These are phyloP conservation scores for Phoma herbarum DNA, from an alignment of 2,329 filamentous ascomycete genomes.

Conservation along the genomic window DNA sequence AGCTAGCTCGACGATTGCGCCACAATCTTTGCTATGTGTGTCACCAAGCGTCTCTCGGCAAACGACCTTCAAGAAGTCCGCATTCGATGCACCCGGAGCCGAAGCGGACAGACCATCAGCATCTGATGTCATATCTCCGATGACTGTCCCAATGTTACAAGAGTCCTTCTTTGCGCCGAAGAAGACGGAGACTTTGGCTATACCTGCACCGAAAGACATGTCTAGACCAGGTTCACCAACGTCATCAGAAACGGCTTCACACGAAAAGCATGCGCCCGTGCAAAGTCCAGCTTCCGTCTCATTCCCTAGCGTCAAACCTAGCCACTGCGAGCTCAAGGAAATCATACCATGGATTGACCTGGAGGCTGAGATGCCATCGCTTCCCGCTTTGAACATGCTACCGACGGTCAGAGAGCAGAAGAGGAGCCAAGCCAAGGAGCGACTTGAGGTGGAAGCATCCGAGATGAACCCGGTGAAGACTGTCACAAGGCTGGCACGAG, in stretches of 20 bases:
- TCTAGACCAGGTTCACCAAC: background rate
- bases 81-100: conserved; percentile 17
- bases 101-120: background rate
- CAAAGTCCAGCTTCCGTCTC: background rate
- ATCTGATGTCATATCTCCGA: conserved; percentile 22
- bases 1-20: background rate
- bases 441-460: conserved; percentile 2
- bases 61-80: conserved; percentile 20
- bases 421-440: background rate
- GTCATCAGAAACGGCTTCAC: background rate
- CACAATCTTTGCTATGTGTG: background rate
- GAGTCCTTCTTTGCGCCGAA: conserved; percentile 7
- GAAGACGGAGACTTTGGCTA: background rate
- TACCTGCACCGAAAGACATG: background rate
- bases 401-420: background rate
- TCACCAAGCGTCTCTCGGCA: conserved; percentile 12
- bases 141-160: conserved; percentile 15
- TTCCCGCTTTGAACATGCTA: background rate
- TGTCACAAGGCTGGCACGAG: conserved; percentile 3
- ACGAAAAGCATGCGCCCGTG: background rate
- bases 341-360: conserved; percentile 18
- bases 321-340: background rate
- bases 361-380: background rate
- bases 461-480: conserved; percentile 10
- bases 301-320: background rate